Conservation (phyloP, 2,329 filamentous ascomycete species). For the Paraphaeosphaeria minitans region DNA sequence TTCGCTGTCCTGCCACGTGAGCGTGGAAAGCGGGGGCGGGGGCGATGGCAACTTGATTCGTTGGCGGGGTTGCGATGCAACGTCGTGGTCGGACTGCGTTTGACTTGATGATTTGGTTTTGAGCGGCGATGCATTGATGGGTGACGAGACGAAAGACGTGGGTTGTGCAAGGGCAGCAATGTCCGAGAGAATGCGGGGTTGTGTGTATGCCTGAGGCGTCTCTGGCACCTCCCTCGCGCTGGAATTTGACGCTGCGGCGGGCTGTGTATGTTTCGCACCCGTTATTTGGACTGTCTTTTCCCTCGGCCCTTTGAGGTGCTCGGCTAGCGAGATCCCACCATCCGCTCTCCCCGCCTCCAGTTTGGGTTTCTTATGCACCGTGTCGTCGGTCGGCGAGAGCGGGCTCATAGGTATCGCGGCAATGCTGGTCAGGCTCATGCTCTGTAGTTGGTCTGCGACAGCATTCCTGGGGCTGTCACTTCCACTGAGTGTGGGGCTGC, state of each 20-base stretch:
- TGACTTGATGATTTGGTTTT: slow-evolving; percentile 11
- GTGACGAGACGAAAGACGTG: slow-evolving; percentile 31
- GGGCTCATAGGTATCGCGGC: slow-evolving; percentile 40
- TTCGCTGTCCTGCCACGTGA: slow-evolving; percentile 65
- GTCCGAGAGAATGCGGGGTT: slow-evolving; percentile 42
- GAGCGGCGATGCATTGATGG: slow-evolving; percentile 14
- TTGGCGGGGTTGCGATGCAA: slow-evolving; percentile 22
- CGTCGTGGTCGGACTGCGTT: slow-evolving; percentile 12
- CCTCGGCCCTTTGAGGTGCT: slow-evolving; percentile 14
- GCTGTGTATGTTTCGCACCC: slow-evolving; percentile 13
- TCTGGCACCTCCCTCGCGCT: slow-evolving; percentile 33
- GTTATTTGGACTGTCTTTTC: slow-evolving; percentile 3
- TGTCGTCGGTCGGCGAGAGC: slow-evolving; percentile 42
- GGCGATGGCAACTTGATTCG: slow-evolving; percentile 38
- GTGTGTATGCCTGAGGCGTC: slow-evolving; percentile 33
- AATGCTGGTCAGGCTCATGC: slow-evolving; percentile 35
- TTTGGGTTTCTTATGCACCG: slow-evolving; percentile 45
- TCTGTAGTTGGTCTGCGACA: slow-evolving; percentile 44
- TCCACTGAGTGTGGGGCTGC: slow-evolving; percentile 29
- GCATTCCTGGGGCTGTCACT: slow-evolving; percentile 43
- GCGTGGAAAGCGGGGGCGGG: slow-evolving; percentile 38
- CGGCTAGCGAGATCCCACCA: slow-evolving; percentile 21
- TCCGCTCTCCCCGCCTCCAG: slow-evolving; percentile 30
- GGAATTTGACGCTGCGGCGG: slow-evolving; percentile 9
- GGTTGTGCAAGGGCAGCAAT: slow-evolving; percentile 38